phyloP scores from a whole-genome alignment of 2,329 filamentous ascomycete species.

The Lachnellula subtilissima region DNA sequence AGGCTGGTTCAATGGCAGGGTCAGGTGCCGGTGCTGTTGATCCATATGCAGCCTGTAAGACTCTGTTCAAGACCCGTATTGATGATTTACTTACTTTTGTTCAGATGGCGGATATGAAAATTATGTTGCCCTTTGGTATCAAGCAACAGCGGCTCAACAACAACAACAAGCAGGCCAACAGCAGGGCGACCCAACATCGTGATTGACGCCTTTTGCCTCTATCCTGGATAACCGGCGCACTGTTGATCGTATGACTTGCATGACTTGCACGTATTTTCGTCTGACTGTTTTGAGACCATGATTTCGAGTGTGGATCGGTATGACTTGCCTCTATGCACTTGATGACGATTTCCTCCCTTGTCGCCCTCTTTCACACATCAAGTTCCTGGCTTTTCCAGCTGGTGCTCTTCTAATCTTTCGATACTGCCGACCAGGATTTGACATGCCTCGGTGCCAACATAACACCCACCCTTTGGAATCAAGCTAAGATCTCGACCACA shows the following conservation, averaged over 20 bases:
- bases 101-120: slow-evolving; percentile 75
- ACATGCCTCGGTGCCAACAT: slow-evolving; percentile 12
- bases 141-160: slow-evolving; percentile 59
- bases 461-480: background rate
- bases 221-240: slow-evolving; percentile 23
- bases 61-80: slow-evolving; percentile 16
- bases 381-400: slow-evolving; percentile 4
- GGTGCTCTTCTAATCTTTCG: slow-evolving; percentile 4
- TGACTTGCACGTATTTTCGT: slow-evolving; percentile 28
- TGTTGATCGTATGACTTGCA: slow-evolving; percentile 31
- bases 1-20: slow-evolving; percentile 40
- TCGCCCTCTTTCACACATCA: slow-evolving; percentile 21
- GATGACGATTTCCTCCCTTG: slow-evolving; percentile 21
- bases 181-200: slow-evolving; percentile 34
- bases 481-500: slow-evolving; percentile 12
- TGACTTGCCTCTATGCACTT: slow-evolving; percentile 32
- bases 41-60: slow-evolving; percentile 71
- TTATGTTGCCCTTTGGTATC: slow-evolving; percentile 77
- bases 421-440: slow-evolving; percentile 13
- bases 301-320: slow-evolving; percentile 26
- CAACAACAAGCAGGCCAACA: slow-evolving; percentile 38
- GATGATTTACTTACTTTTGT: slow-evolving; percentile 18
- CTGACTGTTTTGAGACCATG: slow-evolving; percentile 32
- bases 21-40: slow-evolving; percentile 44
- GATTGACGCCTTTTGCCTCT: slow-evolving; percentile 22